These are phyloP conservation scores for Baorangia bicolor DNA, from an alignment of 768 basidiomycete genomes.

Conservation along the genomic window DNA sequence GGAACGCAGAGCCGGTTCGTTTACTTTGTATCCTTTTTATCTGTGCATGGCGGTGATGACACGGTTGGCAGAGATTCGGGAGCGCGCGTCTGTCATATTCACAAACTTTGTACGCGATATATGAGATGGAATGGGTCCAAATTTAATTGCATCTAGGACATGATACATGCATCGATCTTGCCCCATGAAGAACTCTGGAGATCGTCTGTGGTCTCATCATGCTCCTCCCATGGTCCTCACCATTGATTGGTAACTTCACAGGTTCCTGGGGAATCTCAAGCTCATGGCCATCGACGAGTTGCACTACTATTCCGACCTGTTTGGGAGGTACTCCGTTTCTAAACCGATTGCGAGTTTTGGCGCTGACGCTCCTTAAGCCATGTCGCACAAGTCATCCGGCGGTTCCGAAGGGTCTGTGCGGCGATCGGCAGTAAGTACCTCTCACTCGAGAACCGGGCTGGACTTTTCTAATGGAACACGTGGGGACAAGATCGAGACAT, in stretches of 20 bases:
- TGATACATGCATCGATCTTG: conserved; percentile 79
- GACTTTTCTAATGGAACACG: background rate
- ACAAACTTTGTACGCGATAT: conserved; percentile 76
- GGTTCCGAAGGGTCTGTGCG: conserved; percentile 71
- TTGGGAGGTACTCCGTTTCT: conserved; percentile 60
- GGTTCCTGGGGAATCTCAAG: conserved; percentile 75
- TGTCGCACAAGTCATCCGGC: conserved; percentile 74
- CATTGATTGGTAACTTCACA: conserved; percentile 26
- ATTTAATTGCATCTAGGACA: conserved; percentile 52
- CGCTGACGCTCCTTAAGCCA: conserved; percentile 47
- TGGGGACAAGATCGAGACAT: conserved; percentile 44
- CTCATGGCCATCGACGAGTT: conserved; percentile 83
- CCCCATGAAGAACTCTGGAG: conserved; percentile 86
- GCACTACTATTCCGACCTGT: conserved; percentile 79
- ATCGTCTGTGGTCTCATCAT: conserved; percentile 39
- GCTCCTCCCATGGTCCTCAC: background rate
- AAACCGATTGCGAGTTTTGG: background rate
- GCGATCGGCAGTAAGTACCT: conserved; percentile 68
- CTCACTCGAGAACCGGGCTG: background rate
- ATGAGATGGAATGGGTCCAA: background rate
- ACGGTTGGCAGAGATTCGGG: conserved; percentile 55
- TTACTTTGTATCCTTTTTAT: background rate
- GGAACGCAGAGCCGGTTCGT: conserved; percentile 58
- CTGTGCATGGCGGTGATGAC: background rate
- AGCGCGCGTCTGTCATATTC: conserved; percentile 75